A percentile compares a stretch with the other conserved stretches of the same genome.
phyloP scores from a whole-genome alignment of 345 rosid species.

The Lagerstroemia speciosa region DNA sequence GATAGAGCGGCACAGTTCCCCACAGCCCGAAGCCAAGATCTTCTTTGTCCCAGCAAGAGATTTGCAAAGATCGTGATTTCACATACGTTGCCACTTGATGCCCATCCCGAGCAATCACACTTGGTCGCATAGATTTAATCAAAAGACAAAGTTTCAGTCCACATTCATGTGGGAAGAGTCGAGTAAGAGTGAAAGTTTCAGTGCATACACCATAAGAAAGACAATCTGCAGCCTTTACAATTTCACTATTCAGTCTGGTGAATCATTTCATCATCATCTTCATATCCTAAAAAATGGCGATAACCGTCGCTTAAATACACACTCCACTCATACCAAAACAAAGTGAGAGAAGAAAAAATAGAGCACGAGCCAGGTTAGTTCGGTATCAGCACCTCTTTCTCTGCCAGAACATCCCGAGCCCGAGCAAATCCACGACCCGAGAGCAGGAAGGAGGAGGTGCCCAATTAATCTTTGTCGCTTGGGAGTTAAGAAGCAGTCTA shows the following conservation, averaged over 20 bases:
- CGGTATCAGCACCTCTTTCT: not conserved
- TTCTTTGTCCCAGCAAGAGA: too few species aligned
- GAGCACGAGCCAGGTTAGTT: not conserved
- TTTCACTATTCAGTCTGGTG: not conserved
- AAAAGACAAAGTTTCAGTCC: not conserved
- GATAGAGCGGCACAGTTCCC: too few species aligned
- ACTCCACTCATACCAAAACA: not conserved
- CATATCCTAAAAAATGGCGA: not conserved
- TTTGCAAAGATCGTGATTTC: too few species aligned
- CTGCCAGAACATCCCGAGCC: not conserved
- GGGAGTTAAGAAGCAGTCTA: not conserved
- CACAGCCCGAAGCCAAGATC: too few species aligned
- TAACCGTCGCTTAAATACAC: not conserved
- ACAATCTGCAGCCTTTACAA: not conserved
- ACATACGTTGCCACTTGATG: too few species aligned
- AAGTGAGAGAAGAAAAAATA: not conserved
- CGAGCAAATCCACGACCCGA: not conserved
- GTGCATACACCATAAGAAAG: not conserved
- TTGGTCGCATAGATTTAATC: not conserved
- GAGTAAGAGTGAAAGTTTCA: not conserved
- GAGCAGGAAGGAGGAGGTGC: conserved; percentile 2
- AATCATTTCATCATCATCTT: not conserved
- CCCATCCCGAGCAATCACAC: too few species aligned
- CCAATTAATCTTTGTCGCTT: not conserved
- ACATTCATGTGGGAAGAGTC: not conserved